Conservation (phyloP, 805 yeast genomes). For the Starmera amethionina region DNA sequence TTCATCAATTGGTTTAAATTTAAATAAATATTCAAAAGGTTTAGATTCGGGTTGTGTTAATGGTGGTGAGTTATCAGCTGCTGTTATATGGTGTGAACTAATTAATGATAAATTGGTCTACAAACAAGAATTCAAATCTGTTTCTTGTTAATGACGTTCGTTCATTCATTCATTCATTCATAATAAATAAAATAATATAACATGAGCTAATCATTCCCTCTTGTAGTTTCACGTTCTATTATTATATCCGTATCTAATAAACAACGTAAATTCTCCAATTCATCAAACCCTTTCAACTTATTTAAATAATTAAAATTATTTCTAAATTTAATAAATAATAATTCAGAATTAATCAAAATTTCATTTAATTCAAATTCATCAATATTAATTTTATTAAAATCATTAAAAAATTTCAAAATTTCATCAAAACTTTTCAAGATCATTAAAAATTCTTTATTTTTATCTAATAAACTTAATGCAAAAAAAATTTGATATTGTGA, state of each 20-base stretch:
- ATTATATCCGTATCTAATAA: conserved; percentile 53
- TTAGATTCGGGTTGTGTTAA: conserved; percentile 75
- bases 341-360: conserved; percentile 73
- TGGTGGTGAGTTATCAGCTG: conserved; percentile 62
- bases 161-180: no score
- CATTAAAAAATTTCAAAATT: conserved; percentile 87
- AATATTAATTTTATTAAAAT: conserved; percentile 45
- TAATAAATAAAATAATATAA: not conserved
- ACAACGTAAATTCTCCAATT: conserved; percentile 39
- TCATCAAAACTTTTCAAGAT: conserved; percentile 80
- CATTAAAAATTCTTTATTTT: conserved; percentile 65
- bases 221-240: conserved; percentile 46
- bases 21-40: conserved; percentile 63
- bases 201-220: conserved; percentile 12
- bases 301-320: conserved; percentile 72
- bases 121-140: conserved; percentile 5
- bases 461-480: conserved; percentile 83
- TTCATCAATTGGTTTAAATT: conserved; percentile 64
- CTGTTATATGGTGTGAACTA: conserved; percentile 16
- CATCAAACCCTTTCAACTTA: conserved; percentile 16
- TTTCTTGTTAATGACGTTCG: conserved; percentile 8
- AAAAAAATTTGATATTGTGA: conserved; percentile 84
- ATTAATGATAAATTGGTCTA: conserved; percentile 1
- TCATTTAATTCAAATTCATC: conserved; percentile 59
- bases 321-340: conserved; percentile 69